phyloP scores from a whole-genome alignment of 352 stramenopile species.

The Phytophthora idaei region DNA sequence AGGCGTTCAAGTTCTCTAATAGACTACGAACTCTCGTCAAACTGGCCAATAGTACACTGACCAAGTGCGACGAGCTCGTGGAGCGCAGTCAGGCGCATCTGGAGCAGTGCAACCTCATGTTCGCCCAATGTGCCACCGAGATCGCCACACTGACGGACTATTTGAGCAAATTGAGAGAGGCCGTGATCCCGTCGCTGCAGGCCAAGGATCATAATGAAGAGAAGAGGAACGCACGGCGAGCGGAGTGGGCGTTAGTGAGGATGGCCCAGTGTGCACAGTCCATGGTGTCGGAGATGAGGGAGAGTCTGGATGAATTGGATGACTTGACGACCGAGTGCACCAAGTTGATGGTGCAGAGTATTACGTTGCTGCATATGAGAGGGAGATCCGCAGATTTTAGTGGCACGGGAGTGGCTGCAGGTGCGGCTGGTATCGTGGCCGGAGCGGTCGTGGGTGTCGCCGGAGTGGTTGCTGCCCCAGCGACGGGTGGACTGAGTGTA shows the following conservation, averaged over 20 bases:
- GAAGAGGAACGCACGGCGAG: constrained; percentile 68
- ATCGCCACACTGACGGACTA: constrained; percentile 82
- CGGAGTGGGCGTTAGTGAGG: constrained; percentile 74
- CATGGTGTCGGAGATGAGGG: constrained; percentile 73
- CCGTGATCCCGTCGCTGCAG: constrained; percentile 56
- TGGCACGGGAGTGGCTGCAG: constrained; percentile 80
- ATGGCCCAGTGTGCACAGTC: constrained; percentile 76
- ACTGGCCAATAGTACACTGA: constrained; percentile 70
- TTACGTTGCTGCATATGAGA: constrained; percentile 86
- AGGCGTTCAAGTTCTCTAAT: constrained; percentile 88
- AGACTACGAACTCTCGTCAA: constrained; percentile 64
- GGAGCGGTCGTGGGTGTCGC: constrained; percentile 79
- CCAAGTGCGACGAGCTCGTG: constrained; percentile 70
- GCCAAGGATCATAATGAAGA: constrained; percentile 74
- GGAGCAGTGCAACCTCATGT: constrained; percentile 85
- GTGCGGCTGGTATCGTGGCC: constrained; percentile 80
- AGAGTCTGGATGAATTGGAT: constrained; percentile 81
- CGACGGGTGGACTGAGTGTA: constrained; percentile 80
- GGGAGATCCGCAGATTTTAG: constrained; percentile 84
- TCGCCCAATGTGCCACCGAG: constrained; percentile 80
- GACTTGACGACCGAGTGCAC: constrained; percentile 81
- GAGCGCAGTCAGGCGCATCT: constrained; percentile 71
- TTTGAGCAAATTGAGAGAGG: constrained; percentile 71
- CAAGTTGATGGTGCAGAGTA: constrained; percentile 87
- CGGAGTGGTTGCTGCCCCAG: constrained; percentile 75